Evolutionary conservation across 257 asterid species (phyloP), one percentile per base, ranked within the genome.

Genomic region (Solanum corneliomulleri): DNA sequence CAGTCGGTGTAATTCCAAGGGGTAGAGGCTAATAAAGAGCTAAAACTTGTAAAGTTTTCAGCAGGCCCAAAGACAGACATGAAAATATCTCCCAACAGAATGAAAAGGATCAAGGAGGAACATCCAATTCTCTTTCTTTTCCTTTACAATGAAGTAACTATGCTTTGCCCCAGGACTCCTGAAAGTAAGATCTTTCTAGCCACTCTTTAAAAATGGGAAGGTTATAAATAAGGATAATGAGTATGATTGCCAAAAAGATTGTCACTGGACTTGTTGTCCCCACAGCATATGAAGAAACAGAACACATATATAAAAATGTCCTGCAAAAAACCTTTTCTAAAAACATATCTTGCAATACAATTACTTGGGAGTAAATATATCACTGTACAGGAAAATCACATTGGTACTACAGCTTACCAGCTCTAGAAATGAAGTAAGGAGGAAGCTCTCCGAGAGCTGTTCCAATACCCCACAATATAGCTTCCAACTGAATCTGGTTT

Each of bases 391-490:
- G 85, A 81, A 81, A 49, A 29, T 81, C 85, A 11, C 69, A 29
- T 29, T 18, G 85, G 27, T 49, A 81, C 18, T 49, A 6, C 20
- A 10, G 68, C 85, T 81, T 85, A 88, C 91, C 91, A 49, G 91
- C 91, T 82, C 90, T 89, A 37, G 91, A 89, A 84, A 89, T 89
- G 86, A 89, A 89, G 86, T 89, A 89, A 33, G 91, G 91, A 81
- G 91, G 91, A 85, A 89, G 90, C 80, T 89, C 91, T 82, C 91
- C 91, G 18, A 89, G 91, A 70, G 91, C 91, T 71, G 91, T 89
- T 49, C 91, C 91, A 77, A 89, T 47, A 82, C 91, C 91, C 91
- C 91, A 89, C 72, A 89, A 75, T 35, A 89, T 74, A 74, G 90
- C 88, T 81, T 89, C 91, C 60, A 89, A 71, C 87, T 89, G 90